Evolutionary conservation across 2,329 filamentous ascomycete genomes (phyloP), one percentile per base, ranked within the genome.

Genomic region (Lojkania enalia): DNA sequence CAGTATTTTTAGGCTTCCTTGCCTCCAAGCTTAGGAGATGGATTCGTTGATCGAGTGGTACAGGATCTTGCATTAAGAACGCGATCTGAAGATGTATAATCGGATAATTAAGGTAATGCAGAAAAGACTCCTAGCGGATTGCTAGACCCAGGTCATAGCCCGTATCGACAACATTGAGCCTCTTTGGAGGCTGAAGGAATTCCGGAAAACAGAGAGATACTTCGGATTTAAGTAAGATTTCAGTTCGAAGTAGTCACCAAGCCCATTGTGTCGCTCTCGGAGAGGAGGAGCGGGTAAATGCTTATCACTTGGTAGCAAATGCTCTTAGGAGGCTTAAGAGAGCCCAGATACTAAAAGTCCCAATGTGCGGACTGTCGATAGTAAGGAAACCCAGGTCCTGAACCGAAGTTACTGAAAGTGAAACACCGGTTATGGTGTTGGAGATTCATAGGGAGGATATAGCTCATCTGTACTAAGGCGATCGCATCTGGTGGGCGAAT

Each of bases 241-340:
- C 32, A 14, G 21, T 13, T 11, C 31, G 16, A 37, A 25, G 41
- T 42, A 40, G 40, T 40, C 43, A 49, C 35, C 43, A 31, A 14
- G 21, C 20, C n/a, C 32, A 14, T 40, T 9, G 31, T 31, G 18
- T 30, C 42, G 41, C 35, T 21, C 25, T 41, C 50, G 50, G 50
- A 35, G 31, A 40, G 31, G 39, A 19, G 52, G 50, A 49, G 42
- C 52, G 52, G 52, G 13, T 55, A 55, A 55, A 55, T 39, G 48
- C 41, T 33, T 21, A 48, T 48, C 42, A 44, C 41, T 49, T 36
- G 44, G 50, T 45, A 15, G 38, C 40, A 9, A 15, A 33, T 6
- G 14, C 6, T 12, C 9, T 33, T 15, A 11, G 30, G 30, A 33
- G 30, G 9, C 30, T 33, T 6, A 16, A 16, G 20, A 39, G 25